phyloP scores from a whole-genome alignment of 345 rosid species.

The Mallotus nudiflorus region DNA sequence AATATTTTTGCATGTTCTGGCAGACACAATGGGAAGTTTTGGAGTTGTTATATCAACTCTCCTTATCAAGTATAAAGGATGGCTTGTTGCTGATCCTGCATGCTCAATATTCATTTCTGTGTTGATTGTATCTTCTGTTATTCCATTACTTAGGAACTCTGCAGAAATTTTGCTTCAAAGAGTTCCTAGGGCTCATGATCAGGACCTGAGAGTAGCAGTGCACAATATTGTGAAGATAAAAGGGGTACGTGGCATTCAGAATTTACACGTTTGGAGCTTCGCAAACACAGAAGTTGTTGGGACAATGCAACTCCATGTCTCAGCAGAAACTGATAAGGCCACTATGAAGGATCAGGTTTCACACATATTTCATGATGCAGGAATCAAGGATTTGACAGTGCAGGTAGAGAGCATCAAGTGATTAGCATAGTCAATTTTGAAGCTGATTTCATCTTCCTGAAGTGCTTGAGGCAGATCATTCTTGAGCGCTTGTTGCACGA shows the following conservation, averaged over 20 bases:
- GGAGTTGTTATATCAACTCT: conserved; percentile 97
- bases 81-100: conserved; percentile 98
- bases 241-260: conserved; percentile 66
- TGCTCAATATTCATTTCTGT: conserved; percentile 90
- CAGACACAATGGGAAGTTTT: conserved; percentile 96
- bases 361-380: conserved; percentile 62
- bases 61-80: conserved; percentile 90
- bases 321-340: conserved; percentile 56
- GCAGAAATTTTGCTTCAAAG: conserved; percentile 88
- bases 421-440: conserved; percentile 1
- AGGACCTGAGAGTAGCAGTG: conserved; percentile 54
- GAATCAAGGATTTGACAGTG: conserved; percentile 81
- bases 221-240: conserved; percentile 49
- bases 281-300: conserved; percentile 83
- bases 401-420: conserved; percentile 61
- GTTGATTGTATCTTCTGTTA: conserved; percentile 81
- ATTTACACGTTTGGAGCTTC: conserved; percentile 85
- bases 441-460: neutral
- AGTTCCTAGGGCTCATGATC: conserved; percentile 76
- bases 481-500: neutral
- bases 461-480: neutral
- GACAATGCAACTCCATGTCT: conserved; percentile 70
- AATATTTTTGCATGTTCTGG: conserved; percentile 88
- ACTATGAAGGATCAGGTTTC: conserved; percentile 59
- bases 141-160: conserved; percentile 87